These are phyloP conservation scores for Crinitomyces ghanaensis DNA, from an alignment of 805 yeast genomes.

Conservation along the genomic window DNA sequence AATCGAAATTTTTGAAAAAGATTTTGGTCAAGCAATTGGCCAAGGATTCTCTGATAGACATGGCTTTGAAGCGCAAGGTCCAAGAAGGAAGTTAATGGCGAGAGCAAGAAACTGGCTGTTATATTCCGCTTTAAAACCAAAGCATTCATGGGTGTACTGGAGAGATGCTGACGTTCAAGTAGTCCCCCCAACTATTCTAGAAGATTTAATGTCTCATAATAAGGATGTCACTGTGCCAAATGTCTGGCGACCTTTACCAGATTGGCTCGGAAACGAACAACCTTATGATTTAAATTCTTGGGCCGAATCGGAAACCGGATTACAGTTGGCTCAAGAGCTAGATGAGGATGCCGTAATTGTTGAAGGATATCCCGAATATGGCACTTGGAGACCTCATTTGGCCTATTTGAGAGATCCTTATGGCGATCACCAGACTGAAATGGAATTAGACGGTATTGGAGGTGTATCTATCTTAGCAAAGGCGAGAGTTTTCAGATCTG, in stretches of 20 bases:
- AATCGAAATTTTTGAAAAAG: conserved; percentile 69
- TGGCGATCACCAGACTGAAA: conserved; percentile 78
- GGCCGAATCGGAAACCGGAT: conserved; percentile 77
- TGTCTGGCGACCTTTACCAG: conserved; percentile 96
- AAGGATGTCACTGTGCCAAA: conserved; percentile 93
- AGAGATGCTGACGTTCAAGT: conserved; percentile 97
- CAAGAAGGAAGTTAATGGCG: conserved; percentile 92
- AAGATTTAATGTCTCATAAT: conserved; percentile 88
- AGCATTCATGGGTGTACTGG: conserved; percentile 97
- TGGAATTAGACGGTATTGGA: conserved; percentile 93
- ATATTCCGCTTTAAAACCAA: conserved; percentile 78
- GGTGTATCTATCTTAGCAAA: conserved; percentile 89
- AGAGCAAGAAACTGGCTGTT: conserved; percentile 92
- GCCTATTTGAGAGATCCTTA: conserved; percentile 91
- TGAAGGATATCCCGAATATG: conserved; percentile 94
- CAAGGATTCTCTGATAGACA: conserved; percentile 93
- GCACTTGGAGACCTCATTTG: conserved; percentile 95
- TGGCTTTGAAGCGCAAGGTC: conserved; percentile 95
- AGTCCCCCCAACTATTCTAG: conserved; percentile 72
- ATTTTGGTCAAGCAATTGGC: conserved; percentile 89
- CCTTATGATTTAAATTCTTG: conserved; percentile 95
- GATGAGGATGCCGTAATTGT: conserved; percentile 95
- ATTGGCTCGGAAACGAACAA: conserved; percentile 80
- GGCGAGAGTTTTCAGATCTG: conserved; percentile 75
- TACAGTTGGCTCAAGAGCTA: conserved; percentile 34